Percentiles rank a stretch among this genome's conserved stretches.
phyloP scores from a whole-genome alignment of 306 rosid genomes.

The Vigna trinervia region DNA sequence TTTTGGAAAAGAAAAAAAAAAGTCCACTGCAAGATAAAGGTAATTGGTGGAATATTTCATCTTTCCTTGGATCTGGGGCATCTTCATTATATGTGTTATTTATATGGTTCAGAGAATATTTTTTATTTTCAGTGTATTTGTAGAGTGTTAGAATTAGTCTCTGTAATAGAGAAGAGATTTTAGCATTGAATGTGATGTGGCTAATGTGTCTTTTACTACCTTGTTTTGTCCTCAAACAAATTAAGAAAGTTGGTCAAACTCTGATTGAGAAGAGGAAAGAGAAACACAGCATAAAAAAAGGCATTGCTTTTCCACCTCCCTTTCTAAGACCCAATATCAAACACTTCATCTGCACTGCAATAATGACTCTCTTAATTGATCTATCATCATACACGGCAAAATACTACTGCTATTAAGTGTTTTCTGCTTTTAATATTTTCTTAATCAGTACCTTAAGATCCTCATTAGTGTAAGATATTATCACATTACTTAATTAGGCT shows the following conservation, averaged over 20 bases:
- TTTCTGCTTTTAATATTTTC: no score
- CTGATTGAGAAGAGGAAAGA: conserved; percentile 29
- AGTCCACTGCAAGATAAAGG: conserved; percentile 60
- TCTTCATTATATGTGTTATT: conserved; percentile 11
- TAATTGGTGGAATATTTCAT: conserved; percentile 50
- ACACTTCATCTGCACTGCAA: background rate
- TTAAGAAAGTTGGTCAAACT: conserved; percentile 43
- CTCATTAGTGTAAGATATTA: background rate
- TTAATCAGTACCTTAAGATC: no score
- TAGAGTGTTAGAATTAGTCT: no score
- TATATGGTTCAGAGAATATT: conserved; percentile 39
- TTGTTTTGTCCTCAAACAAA: conserved; percentile 22
- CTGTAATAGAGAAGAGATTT: background rate
- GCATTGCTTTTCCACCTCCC: conserved; percentile 18
- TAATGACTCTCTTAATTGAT: conserved; percentile 27
- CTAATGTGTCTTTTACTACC: conserved; percentile 29
- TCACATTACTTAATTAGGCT: background rate
- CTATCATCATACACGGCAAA: conserved; percentile 29
- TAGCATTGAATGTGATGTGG: conserved; percentile 18
- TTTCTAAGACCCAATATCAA: conserved; percentile 28
- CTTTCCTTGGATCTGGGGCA: conserved; percentile 48
- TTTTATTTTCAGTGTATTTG: conserved; percentile 24
- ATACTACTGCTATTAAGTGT: background rate
- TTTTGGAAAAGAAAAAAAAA: conserved; percentile 29
- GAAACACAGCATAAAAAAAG: conserved; percentile 34